Evolutionary conservation across 306 rosid species (phyloP).

Genomic region (Boehmeria nivea): DNA sequence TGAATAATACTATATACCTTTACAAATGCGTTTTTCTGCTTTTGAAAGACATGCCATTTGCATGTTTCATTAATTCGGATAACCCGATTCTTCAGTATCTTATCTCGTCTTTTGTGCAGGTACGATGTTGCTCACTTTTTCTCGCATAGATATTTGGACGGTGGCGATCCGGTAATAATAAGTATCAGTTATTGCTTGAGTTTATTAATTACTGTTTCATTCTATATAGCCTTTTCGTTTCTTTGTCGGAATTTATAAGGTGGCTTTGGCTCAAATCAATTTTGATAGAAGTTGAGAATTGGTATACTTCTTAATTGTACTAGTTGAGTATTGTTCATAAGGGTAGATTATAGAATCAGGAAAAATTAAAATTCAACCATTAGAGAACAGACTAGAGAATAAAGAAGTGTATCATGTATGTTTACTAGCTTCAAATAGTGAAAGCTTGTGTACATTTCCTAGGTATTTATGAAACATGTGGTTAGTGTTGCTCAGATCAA

Average conservation of each 20-base stretch:
- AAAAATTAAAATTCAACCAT: no score
- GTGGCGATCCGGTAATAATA: constrained; percentile 70
- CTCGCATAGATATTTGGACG: constrained; percentile 81
- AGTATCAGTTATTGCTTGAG: no score
- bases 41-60: neutral
- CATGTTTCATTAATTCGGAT: neutral
- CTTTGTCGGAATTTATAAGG: neutral
- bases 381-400: neutral
- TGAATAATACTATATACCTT: neutral
- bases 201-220: no score
- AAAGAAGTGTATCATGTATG: no score
- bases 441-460: no score
- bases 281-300: no score
- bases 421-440: neutral
- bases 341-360: neutral
- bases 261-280: no score
- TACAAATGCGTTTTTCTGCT: neutral
- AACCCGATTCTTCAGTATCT: neutral
- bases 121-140: constrained; percentile 80
- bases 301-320: no score
- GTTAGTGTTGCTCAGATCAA: neutral
- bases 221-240: no score
- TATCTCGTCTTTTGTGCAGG: constrained; percentile 40
- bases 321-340: neutral
- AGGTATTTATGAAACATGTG: neutral